These are phyloP conservation scores for Tetracladium maxilliforme DNA, from an alignment of 2,329 filamentous ascomycete genomes.

Conservation along the genomic window DNA sequence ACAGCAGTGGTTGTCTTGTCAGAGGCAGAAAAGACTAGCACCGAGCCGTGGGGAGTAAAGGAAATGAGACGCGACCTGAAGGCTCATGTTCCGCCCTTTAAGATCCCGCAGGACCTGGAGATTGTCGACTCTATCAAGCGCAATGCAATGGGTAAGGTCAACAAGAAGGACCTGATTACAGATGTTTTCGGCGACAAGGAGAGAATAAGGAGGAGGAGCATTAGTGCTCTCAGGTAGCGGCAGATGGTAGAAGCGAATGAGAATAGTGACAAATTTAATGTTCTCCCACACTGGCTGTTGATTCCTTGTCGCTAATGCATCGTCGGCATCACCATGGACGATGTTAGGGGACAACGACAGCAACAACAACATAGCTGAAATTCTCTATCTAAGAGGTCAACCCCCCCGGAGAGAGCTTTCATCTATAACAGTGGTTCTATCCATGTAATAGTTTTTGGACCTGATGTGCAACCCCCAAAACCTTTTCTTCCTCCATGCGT, in stretches of 20 bases:
- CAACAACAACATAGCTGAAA: too few relatives aligned
- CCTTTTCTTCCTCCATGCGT: constrained; percentile 38
- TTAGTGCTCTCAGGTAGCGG: too few relatives aligned
- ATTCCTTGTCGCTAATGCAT: too few relatives aligned
- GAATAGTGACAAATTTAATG: too few relatives aligned
- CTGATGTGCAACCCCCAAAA: constrained; percentile 26
- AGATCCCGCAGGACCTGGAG: constrained; percentile 82
- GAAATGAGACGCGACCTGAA: constrained; percentile 79
- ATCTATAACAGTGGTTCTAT: too few relatives aligned
- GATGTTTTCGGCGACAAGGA: constrained; percentile 46
- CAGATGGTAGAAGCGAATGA: too few relatives aligned
- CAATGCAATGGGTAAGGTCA: constrained; percentile 96
- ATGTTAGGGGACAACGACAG: too few relatives aligned
- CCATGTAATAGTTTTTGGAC: constrained; percentile 17
- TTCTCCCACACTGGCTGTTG: too few relatives aligned
- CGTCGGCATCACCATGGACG: too few relatives aligned
- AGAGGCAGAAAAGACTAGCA: too few relatives aligned
- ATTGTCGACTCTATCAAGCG: constrained; percentile 68
- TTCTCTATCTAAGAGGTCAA: too few relatives aligned
- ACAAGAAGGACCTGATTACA: constrained; percentile 52
- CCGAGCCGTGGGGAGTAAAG: constrained; percentile 55
- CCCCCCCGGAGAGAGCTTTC: constrained; percentile 8
- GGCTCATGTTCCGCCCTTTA: constrained; percentile 65
- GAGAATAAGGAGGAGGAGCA: too few relatives aligned
- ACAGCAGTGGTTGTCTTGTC: constrained; percentile 32